phyloP scores from a whole-genome alignment of 177 flowering plant species.

The Telopea speciosissima region DNA sequence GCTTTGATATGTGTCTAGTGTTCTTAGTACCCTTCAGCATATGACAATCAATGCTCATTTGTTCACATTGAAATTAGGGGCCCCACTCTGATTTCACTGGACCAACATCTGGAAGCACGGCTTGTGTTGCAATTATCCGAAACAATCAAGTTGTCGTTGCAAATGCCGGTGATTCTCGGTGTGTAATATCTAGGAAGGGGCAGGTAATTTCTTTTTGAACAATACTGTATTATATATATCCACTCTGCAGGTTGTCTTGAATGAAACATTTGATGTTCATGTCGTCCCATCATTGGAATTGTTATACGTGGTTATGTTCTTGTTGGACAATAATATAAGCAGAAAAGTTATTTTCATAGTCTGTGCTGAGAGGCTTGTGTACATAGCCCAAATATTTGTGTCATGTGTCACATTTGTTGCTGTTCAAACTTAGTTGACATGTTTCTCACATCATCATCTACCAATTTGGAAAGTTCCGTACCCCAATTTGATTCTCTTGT shows the following conservation, averaged over 20 bases:
- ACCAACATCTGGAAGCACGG: constrained; percentile 96
- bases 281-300: background rate
- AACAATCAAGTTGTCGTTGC: constrained; percentile 84
- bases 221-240: background rate
- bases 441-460: too few species aligned
- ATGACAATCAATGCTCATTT: constrained; percentile 1
- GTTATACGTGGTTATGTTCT: background rate
- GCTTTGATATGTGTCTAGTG: background rate
- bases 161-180: constrained; percentile 99
- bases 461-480: too few species aligned
- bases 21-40: background rate
- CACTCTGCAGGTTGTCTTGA: background rate
- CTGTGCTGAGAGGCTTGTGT: too few species aligned
- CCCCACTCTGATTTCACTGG: constrained; percentile 97
- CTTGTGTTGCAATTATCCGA: constrained; percentile 88
- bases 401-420: too few species aligned
- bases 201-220: constrained; percentile 49
- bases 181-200: constrained; percentile 94
- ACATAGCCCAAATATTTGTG: too few species aligned
- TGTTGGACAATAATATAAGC: background rate
- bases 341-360: too few species aligned
- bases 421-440: too few species aligned
- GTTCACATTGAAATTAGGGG: constrained; percentile 44
- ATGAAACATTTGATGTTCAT: background rate
- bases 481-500: too few species aligned